Evolutionary conservation across 2,329 filamentous ascomycete species (phyloP), one percentile per base, ranked within the genome.

Genomic region (Alternaria conjuncta): DNA sequence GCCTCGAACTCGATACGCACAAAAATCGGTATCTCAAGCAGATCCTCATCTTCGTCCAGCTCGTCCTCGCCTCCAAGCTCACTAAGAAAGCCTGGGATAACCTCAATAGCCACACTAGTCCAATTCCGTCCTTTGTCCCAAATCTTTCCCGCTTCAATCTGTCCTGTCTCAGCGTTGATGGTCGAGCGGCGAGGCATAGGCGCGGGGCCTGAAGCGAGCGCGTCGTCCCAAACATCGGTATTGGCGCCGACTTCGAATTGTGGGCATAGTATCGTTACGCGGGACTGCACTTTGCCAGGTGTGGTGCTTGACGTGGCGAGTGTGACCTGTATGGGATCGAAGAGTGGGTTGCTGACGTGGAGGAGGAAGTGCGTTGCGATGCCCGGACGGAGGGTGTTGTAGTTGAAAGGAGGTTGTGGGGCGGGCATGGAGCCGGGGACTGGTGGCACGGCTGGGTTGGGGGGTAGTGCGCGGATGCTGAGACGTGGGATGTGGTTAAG

Each of bases 241-340:
- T 97, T 97, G 62, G 95, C 93, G 66, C 94, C 95, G 47, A 99
- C 90, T 53, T 96, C 92, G 78, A 99, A 98, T 72, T 97, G 90
- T 0, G 96, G 96, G 74, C 95, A 99, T 1, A 99, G 86, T 13
- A 99, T 90, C 0, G 96, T 99, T 63, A 99, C 93, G 72, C 88
- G 91, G 60, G 90, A 76, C 18, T 76, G 69, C 3, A 81, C 71
- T 54, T 71, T 76, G 18, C 79, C 79, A 0, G 78, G 75, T 1
- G 78, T 81, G 4, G 71, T 75, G 55, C 71, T 73, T 13, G 95
- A 93, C 0, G 94, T 96, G 5, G 94, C 95, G 8, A 99, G 87
- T 0, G 91, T 95, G 61, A 99, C 90, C 63, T 91, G 91, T 69
- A 99, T 90, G 21, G 88, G 87, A 70, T 99, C 96, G 80, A 97